phyloP scores from a whole-genome alignment of 768 basidiomycete species.

The Lactarius evosmus region DNA sequence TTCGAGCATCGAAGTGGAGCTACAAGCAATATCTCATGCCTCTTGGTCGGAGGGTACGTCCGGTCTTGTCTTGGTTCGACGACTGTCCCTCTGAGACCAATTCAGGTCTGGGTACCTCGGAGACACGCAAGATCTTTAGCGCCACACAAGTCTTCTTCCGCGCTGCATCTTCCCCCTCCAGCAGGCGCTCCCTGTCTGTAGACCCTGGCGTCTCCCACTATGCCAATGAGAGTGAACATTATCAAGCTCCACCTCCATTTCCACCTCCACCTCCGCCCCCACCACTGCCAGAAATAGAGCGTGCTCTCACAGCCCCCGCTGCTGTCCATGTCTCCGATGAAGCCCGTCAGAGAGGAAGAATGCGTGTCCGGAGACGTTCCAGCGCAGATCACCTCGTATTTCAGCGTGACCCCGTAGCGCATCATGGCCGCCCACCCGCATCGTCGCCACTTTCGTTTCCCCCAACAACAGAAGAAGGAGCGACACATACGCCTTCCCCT shows the following conservation, averaged over 20 bases:
- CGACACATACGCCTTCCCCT: conserved; percentile 2
- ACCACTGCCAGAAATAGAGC: background rate
- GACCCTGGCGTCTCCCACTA: conserved; percentile 50
- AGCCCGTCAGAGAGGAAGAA: conserved; percentile 28
- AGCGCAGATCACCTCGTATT: conserved; percentile 36
- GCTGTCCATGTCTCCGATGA: conserved; percentile 5
- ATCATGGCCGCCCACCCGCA: conserved; percentile 29
- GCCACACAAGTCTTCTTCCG: conserved; percentile 71
- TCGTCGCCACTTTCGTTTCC: conserved; percentile 37
- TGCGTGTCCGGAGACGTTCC: conserved; percentile 31
- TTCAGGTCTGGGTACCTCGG: conserved; percentile 72
- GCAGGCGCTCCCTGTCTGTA: conserved; percentile 48
- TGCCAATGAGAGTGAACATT: conserved; percentile 37
- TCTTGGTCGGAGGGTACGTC: conserved; percentile 83
- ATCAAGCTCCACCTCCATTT: conserved; percentile 36
- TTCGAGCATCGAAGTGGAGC: conserved; percentile 76
- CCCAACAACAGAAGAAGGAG: conserved; percentile 10
- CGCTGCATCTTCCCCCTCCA: conserved; percentile 43
- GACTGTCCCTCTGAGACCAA: conserved; percentile 34
- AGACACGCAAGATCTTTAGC: conserved; percentile 73
- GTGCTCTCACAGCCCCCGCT: background rate
- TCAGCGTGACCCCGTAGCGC: conserved; percentile 34
- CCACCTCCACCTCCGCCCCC: conserved; percentile 3
- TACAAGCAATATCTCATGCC: conserved; percentile 67
- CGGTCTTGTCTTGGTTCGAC: conserved; percentile 12